Evolutionary conservation across 1,139 yeast genomes (phyloP).

Genomic region (Kurtzmaniella quercitrusa): DNA sequence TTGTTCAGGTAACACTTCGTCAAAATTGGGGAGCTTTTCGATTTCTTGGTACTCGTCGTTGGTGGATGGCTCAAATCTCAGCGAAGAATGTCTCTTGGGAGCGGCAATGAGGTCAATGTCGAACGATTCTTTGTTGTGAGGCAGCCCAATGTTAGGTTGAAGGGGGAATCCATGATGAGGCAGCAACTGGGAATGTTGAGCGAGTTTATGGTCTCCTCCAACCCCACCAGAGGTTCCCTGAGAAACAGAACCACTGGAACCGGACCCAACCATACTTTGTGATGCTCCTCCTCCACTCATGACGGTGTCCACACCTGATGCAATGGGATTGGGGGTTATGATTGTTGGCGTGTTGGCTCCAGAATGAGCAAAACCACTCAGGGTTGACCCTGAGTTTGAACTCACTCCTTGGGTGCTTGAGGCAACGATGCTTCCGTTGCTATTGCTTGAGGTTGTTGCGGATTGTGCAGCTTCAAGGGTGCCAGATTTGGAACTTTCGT

Average conservation of each 20-base stretch:
- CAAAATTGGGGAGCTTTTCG: conserved; percentile 79
- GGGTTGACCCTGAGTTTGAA: not conserved
- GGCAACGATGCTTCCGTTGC: not conserved
- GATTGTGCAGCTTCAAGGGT: not conserved
- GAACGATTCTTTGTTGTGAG: conserved; percentile 34
- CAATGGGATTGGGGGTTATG: not conserved
- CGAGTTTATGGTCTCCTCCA: conserved; percentile 5
- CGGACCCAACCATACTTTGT: not conserved
- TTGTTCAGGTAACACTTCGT: conserved; percentile 85
- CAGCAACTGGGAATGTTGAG: conserved; percentile 23
- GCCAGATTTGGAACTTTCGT: not conserved
- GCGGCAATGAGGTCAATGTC: conserved; percentile 49
- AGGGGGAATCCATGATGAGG: conserved; percentile 27
- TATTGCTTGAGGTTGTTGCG: not conserved
- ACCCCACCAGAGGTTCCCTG: not conserved
- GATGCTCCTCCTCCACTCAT: not conserved
- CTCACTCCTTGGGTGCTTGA: not conserved
- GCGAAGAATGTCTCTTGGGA: conserved; percentile 91
- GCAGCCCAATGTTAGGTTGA: conserved; percentile 41
- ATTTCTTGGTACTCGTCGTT: conserved; percentile 62
- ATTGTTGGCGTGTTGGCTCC: not conserved
- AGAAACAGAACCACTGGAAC: not conserved
- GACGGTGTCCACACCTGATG: not conserved
- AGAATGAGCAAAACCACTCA: not conserved
- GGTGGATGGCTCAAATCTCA: conserved; percentile 81